phyloP scores from a whole-genome alignment of 371 early-diverging fungal genomes.

The Mucor mucedo region DNA sequence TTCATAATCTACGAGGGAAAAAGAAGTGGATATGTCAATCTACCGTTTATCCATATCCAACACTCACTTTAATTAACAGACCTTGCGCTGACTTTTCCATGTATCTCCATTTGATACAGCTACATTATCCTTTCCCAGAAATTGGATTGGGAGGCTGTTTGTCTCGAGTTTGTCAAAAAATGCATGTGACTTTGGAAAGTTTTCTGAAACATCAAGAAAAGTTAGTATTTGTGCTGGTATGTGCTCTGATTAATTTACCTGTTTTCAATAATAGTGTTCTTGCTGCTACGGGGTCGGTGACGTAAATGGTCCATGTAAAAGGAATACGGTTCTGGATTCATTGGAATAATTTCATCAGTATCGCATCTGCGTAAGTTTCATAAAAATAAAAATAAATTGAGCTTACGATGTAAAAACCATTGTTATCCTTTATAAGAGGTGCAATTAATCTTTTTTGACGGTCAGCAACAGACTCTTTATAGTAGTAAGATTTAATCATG shows the following conservation, averaged over 20 bases:
- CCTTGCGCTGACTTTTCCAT: conserved; percentile 47
- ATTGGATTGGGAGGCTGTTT: conserved; percentile 17
- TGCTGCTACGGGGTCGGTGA: conserved; percentile 38
- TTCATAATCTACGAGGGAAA: conserved; percentile 31
- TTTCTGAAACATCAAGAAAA: conserved; percentile 4
- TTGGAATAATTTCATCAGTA: too few relatives aligned
- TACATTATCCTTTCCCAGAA: conserved; percentile 37
- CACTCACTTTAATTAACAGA: conserved; percentile 3
- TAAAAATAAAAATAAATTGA: not conserved
- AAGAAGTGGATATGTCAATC: not conserved
- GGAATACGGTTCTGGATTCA: conserved; percentile 27
- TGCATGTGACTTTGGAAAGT: conserved; percentile 17
- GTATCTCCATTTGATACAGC: conserved; percentile 38
- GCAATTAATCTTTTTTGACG: conserved; percentile 9
- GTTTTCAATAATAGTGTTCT: conserved; percentile 34
- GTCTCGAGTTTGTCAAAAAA: conserved; percentile 14
- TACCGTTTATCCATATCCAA: not conserved
- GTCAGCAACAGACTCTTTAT: conserved; percentile 5
- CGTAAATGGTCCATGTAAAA: conserved; percentile 35
- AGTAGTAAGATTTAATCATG: conserved; percentile 14
- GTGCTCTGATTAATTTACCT: conserved; percentile 20
- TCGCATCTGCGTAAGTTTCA: too few relatives aligned
- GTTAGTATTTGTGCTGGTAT: not conserved
- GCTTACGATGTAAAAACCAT: conserved; percentile 16
- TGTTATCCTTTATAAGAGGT: conserved; percentile 8